Base-by-base conservation (phyloP, 2,329 filamentous ascomycete species). In the Xylariaceae sp. region DNA sequence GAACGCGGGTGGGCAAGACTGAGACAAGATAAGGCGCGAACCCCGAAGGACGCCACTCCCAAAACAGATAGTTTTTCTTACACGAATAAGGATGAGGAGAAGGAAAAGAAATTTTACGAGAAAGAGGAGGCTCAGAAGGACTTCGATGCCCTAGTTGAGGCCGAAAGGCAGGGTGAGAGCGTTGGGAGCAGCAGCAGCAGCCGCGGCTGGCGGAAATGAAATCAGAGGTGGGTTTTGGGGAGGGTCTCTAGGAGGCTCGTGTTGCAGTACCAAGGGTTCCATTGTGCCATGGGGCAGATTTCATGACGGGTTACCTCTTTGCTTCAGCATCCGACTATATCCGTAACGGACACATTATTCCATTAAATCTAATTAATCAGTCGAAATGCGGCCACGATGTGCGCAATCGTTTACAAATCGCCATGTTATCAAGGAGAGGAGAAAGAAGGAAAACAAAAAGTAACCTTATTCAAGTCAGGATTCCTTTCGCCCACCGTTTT, bases 111-210 rank as follows among this genome's bases (percentile, higher is more conserved):
- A 47, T 55, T 61, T 3, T 62, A 67, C 15, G 71, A 70, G 41
- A 78, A 73, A 62, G 70, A 71, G 8, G 71, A 76, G 57, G 76
- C 78, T 5, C 78, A 80, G 54, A 72, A 68, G 54, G 76, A 80
- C 29, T 80, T 80, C 58, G 78, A 80, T 54, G 68, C 68, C 18
- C 67, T 80, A 53, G 52, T 80, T 2, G 77, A 80, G 40, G 67
- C 69, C 13, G 78, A 80, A 51, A 59, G 65, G 45, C 60, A 54
- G n/a, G 63, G 64, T 26, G 60, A 58, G 1, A 54, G 36, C 8
- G 43, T 32, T 1, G 54, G 36, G 3, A 41, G 39, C 30, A 51
- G 44, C 16, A 34, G 45, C 12, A 44, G 13, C 21, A 41, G 36
- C 36, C 50, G 56, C 26, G 15, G 50, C 30, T 59, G 54, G 51